Conservation (phyloP, 306 rosid species). For the Cicer pinnatifidum region DNA sequence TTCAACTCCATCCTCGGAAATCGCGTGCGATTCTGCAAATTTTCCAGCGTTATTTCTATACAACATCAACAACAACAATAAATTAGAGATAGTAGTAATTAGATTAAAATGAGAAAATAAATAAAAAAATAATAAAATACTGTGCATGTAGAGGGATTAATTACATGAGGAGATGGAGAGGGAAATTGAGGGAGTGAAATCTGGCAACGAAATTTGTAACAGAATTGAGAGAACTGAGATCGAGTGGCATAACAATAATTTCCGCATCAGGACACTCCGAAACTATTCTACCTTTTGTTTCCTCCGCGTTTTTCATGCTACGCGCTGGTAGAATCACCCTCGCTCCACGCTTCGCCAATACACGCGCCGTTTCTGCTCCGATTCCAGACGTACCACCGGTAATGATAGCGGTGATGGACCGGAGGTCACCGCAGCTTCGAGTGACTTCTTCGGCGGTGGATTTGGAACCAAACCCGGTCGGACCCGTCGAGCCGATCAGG, state of each 20-base stretch:
- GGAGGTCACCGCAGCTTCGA: slow-evolving; percentile 49
- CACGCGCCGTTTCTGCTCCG: slow-evolving; percentile 89
- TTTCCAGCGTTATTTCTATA: slow-evolving; percentile 89
- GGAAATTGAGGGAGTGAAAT: slow-evolving; percentile 63
- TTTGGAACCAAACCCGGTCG: slow-evolving; percentile 80
- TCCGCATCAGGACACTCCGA: slow-evolving; percentile 64
- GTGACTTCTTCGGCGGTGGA: slow-evolving; percentile 87
- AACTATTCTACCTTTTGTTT: slow-evolving; percentile 60
- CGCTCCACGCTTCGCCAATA: slow-evolving; percentile 82
- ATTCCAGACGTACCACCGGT: slow-evolving; percentile 97
- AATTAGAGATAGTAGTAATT: not conserved
- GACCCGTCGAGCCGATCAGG: slow-evolving; percentile 76
- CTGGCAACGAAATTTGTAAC: slow-evolving; percentile 63
- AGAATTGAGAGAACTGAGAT: slow-evolving; percentile 78
- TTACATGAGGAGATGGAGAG: slow-evolving; percentile 87
- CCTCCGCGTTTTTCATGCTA: slow-evolving; percentile 74
- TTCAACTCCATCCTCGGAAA: slow-evolving; percentile 86
- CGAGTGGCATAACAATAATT: slow-evolving; percentile 71
- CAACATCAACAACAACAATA: not conserved
- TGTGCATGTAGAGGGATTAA: not conserved
- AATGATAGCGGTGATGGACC: slow-evolving; percentile 76
- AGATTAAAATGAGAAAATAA: not conserved
- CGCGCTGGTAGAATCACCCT: slow-evolving; percentile 79
- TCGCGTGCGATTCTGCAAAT: slow-evolving; percentile 70
- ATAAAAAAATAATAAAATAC: not conserved